Percentiles rank a stretch among this genome's conserved stretches.
phyloP scores from a whole-genome alignment of 345 rosid genomes.

The Brassica rapa region DNA sequence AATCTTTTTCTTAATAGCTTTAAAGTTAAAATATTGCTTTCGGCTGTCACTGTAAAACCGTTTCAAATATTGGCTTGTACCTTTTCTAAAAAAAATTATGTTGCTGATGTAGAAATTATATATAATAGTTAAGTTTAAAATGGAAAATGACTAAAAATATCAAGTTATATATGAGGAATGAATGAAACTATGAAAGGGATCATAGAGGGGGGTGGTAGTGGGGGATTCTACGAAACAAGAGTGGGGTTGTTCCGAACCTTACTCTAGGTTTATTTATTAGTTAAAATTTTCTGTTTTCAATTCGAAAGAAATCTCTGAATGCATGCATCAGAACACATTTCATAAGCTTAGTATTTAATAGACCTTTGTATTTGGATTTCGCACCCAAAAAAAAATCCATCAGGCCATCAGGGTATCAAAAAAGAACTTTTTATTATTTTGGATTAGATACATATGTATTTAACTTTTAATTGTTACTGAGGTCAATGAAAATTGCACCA shows the following conservation, averaged over 20 bases:
- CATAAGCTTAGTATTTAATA: neutral
- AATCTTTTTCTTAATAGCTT: neutral
- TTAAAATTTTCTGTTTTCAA: neutral
- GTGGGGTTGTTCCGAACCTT: conserved; percentile 35
- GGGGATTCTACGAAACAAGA: conserved; percentile 36
- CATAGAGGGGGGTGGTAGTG: conserved; percentile 25
- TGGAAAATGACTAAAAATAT: neutral
- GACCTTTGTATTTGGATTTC: neutral
- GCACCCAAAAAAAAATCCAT: neutral
- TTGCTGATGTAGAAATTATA: neutral
- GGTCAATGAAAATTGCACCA: neutral
- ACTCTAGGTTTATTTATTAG: conserved; percentile 21
- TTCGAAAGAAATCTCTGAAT: conserved; percentile 18
- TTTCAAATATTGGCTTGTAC: neutral
- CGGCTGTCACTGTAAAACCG: neutral
- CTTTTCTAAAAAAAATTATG: neutral
- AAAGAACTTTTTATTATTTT: neutral
- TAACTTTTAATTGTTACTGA: neutral
- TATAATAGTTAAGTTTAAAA: neutral
- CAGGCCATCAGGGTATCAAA: conserved; percentile 5
- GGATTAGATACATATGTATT: conserved; percentile 1
- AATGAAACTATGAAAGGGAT: neutral
- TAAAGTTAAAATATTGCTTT: neutral
- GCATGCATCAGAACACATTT: conserved; percentile 13
- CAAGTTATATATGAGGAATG: conserved; percentile 1